phyloP scores from a whole-genome alignment of 768 basidiomycete genomes.

The Sistotremastrum niveocremeum region DNA sequence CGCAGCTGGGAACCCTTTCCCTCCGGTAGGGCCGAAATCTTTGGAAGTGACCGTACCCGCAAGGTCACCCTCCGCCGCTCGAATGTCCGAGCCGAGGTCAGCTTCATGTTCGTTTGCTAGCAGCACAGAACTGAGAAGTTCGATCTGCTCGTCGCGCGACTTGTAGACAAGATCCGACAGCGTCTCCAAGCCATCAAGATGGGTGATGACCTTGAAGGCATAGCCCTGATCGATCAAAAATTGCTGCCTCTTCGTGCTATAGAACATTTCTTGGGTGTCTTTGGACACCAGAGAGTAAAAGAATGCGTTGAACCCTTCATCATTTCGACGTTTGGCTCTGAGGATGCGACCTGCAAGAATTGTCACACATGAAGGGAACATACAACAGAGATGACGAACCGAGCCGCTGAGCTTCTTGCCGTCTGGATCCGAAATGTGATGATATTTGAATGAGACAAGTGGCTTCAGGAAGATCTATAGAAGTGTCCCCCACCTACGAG shows the following conservation, averaged over 20 bases:
- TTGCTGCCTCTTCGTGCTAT: slow-evolving; percentile 96
- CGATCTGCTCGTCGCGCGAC: slow-evolving; percentile 87
- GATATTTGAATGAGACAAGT: slow-evolving; percentile 99
- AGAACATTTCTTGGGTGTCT: slow-evolving; percentile 99
- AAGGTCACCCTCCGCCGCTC: slow-evolving; percentile 71
- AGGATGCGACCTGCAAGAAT: slow-evolving; percentile 68
- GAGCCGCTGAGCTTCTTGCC: slow-evolving; percentile 94
- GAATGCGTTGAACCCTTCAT: slow-evolving; percentile 99
- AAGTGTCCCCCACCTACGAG: slow-evolving; percentile 86
- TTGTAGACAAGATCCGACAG: slow-evolving; percentile 85
- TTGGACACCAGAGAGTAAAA: slow-evolving; percentile 99
- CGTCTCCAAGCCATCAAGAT: slow-evolving; percentile 81
- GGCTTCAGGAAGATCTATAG: slow-evolving; percentile 96
- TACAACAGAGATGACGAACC: slow-evolving; percentile 33
- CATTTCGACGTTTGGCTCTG: slow-evolving; percentile 93
- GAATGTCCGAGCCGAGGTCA: slow-evolving; percentile 74
- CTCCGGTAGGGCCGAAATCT: slow-evolving; percentile 57
- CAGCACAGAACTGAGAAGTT: slow-evolving; percentile 86
- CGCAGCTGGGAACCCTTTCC: slow-evolving; percentile 36
- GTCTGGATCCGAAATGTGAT: slow-evolving; percentile 94
- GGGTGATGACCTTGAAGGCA: slow-evolving; percentile 98
- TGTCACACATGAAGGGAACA: slow-evolving; percentile 3
- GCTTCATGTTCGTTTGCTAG: slow-evolving; percentile 85
- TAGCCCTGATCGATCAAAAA: slow-evolving; percentile 99
- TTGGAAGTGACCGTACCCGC: slow-evolving; percentile 79